A percentile compares a stretch with the other conserved stretches of the same genome.
Conservation (phyloP, 306 rosid species). For the Sicyos baderoa region DNA sequence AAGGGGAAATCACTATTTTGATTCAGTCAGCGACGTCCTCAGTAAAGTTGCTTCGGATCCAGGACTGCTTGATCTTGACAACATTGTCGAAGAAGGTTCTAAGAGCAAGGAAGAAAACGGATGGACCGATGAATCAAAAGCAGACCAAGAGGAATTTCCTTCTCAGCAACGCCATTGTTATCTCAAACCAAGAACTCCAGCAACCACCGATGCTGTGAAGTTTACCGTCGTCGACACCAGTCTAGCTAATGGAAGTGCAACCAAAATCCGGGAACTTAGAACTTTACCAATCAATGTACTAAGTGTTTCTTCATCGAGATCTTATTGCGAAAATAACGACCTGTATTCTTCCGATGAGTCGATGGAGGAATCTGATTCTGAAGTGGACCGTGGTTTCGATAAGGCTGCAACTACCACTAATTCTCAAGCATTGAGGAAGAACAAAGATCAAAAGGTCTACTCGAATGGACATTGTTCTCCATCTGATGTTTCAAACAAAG, state of each 20-base stretch:
- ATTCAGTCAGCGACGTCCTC: constrained; percentile 70
- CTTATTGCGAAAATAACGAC: constrained; percentile 27
- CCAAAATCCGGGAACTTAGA: constrained; percentile 56
- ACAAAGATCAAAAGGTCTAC: neutral
- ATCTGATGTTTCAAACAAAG: constrained; percentile 7
- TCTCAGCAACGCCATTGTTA: constrained; percentile 65
- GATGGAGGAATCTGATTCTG: constrained; percentile 35
- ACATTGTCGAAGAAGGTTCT: constrained; percentile 39
- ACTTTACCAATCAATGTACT: constrained; percentile 46
- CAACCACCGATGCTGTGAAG: constrained; percentile 36
- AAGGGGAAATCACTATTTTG: constrained; percentile 71
- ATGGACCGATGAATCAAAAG: constrained; percentile 1
- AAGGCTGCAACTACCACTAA: neutral
- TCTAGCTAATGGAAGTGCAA: constrained; percentile 35
- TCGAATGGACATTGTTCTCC: constrained; percentile 11
- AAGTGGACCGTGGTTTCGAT: neutral
- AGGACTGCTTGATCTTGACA: constrained; percentile 63
- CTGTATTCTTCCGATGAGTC: neutral
- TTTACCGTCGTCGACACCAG: constrained; percentile 90
- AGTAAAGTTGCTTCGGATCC: constrained; percentile 79
- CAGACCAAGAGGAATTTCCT: constrained; percentile 32
- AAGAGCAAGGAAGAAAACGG: constrained; percentile 30
- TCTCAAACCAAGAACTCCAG: constrained; percentile 73
- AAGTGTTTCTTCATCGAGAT: constrained; percentile 28
- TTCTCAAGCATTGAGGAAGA: neutral